Evolutionary conservation across 2,329 filamentous ascomycete species (phyloP), one percentile per base, ranked within the genome.

Genomic region (Xenosphaeropsis pyriputrescens): DNA sequence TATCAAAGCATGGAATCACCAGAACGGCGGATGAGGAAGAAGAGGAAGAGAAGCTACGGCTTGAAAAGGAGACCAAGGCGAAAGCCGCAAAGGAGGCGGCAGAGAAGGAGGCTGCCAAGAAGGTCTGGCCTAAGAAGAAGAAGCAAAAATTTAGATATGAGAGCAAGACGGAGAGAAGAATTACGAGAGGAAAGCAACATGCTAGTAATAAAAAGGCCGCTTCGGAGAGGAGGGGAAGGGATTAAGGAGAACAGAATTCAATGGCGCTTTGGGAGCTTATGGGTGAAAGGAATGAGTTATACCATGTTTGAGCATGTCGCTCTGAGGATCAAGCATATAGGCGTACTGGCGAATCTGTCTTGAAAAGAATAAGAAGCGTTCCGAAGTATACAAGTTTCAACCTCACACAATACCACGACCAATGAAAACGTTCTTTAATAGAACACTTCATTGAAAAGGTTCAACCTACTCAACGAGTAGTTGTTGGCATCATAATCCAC

Each of bases 101-200:
- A 8, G 55, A 54, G 47, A 47, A 50, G 43, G 49, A 48, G 22
- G 53, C 52, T 36, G 41, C 37, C 12, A 67, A 62, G 41, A 73
- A 73, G 54, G 64, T 67, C 44, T 68, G 62, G 42, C 62, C 62
- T 37, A 61, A 62, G 42, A 74, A 85, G 61, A 88, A 82, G 63
- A 93, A 88, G 66, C 79, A 80, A 60, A 85, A 88, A 60, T 96
- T 96, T 55, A 75, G 85, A 45, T 98, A 98, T 58, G 85, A 96
- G 62, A 82, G 71, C 44, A 94, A 93, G 62, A 62, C 76, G 22
- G 89, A 95, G 50, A 72, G 91, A 52, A 82, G 85, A 57, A 61
- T 88, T 50, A 73, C 75, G 35, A 63, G 72, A 47, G 75, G 71
- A 52, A 93, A 84, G 57, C 70, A 73, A 49, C 84, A 74, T 57